Conservation (phyloP, 495 filamentous ascomycete genomes). For the Penicillium salamii region DNA sequence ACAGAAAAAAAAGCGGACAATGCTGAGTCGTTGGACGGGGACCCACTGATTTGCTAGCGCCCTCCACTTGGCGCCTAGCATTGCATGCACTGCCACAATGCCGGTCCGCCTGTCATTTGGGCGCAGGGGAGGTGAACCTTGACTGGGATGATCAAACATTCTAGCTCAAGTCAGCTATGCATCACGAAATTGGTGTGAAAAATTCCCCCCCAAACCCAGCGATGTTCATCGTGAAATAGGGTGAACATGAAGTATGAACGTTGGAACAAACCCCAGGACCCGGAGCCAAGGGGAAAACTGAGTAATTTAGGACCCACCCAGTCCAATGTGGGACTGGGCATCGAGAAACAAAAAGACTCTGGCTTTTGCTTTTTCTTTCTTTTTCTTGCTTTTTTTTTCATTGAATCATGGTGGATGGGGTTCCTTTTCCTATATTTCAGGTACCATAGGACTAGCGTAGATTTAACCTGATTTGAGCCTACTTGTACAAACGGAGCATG, state of each 20-base stretch:
- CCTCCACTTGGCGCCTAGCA: conserved; percentile 27
- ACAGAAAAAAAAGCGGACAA: conserved; percentile 18
- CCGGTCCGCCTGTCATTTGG: conserved; percentile 35
- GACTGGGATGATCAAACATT: not conserved
- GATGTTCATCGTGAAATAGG: not conserved
- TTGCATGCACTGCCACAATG: conserved; percentile 49
- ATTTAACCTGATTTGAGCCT: too few species aligned
- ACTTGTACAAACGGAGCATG: too few species aligned
- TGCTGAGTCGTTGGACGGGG: conserved; percentile 22
- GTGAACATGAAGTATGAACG: not conserved
- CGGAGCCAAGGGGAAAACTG: not conserved
- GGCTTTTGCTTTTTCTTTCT: too few species aligned
- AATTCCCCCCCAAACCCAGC: not conserved
- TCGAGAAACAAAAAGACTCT: conserved; percentile 6
- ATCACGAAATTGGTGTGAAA: not conserved
- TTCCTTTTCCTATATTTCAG: too few species aligned
- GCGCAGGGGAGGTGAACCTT: conserved; percentile 8
- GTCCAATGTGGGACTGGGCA: too few species aligned
- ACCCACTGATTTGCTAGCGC: conserved; percentile 30
- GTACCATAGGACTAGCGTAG: too few species aligned
- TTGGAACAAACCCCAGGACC: conserved; percentile 4
- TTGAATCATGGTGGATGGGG: too few species aligned
- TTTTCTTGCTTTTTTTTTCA: too few species aligned
- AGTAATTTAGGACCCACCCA: conserved; percentile 5
- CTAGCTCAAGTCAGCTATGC: not conserved